Evolutionary conservation across 306 rosid genomes (phyloP), one percentile per base, ranked within the genome.

Genomic region (Prunus dulcis): DNA sequence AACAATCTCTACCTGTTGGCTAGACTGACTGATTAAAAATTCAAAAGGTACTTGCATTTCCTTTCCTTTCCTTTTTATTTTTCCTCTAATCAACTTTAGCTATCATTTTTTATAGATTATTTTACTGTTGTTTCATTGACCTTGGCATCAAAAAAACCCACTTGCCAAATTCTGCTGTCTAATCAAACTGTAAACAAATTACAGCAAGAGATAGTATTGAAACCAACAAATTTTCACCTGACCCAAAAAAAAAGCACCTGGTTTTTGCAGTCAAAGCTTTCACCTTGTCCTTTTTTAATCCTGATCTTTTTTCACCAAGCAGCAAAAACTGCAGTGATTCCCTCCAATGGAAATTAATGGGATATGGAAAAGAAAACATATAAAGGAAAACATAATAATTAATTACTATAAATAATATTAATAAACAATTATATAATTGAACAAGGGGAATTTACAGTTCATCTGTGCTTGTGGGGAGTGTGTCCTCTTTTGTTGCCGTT

Each of bases 401-500:
- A 65, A 17, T 25, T 43, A 43, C 18, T 41, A 38, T 32, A 12
- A 55, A 72, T 60, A 46, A 53, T 49, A 27, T 67, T 38, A 55
- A 45, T 23, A 64, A 73, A 58, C 25, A 72, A 60, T 4, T 43
- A 46, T 12, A 23, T 18, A 64, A 60, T 52, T 52, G 55, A 73
- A 15, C 52, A 20, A 22, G 67, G 13, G 34, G 73, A 78, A 72
- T 79, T 87, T 83, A 85, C 97, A 88, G 96, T 92, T 89, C 89
- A 88, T 86, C 28, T 71, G 80, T 83, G 85, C 79, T 41, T 75
- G 83, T 73, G 76, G 64, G 87, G 87, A 13, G 64, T 74, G 63
- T 79, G 25, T 57, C 51, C 63, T 65, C 69, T 85, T 83, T 74
- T 65, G 93, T 84, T 90, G 86, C 96, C 84, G 97, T 92, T 90